Percentiles rank a stretch among this genome's conserved stretches.
These are phyloP conservation scores for Cercophora newfieldiana DNA, from an alignment of 495 filamentous ascomycete genomes.

Conservation along the genomic window DNA sequence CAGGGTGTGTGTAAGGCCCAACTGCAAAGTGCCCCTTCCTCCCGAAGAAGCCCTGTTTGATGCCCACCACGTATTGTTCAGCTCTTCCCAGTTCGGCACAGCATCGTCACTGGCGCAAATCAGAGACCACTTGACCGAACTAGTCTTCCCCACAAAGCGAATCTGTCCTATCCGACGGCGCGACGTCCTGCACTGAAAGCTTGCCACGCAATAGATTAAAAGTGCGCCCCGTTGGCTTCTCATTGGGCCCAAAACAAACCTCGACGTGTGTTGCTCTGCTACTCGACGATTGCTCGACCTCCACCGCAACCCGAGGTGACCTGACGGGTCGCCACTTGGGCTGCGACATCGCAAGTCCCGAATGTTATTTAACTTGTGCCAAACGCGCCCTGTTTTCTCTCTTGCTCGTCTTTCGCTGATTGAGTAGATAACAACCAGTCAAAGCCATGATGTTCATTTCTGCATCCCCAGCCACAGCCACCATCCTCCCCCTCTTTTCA, in stretches of 20 bases:
- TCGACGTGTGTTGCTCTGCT: slow-evolving; percentile 13
- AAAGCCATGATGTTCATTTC: slow-evolving; percentile 8
- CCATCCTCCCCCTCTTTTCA: background rate
- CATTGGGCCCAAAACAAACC: background rate
- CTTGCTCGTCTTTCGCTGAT: background rate
- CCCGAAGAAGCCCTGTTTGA: background rate
- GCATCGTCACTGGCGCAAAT: slow-evolving; percentile 1
- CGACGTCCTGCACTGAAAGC: background rate
- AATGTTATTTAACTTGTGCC: slow-evolving; percentile 11
- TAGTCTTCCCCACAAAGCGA: background rate
- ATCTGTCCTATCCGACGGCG: slow-evolving; percentile 1
- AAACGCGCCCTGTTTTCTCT: background rate
- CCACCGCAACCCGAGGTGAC: slow-evolving; percentile 15
- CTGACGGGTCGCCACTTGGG: slow-evolving; percentile 24
- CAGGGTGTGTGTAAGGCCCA: background rate
- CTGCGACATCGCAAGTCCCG: slow-evolving; percentile 7
- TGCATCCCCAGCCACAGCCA: background rate
- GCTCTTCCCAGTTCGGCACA: background rate
- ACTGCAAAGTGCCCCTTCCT: background rate
- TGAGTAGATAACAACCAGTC: slow-evolving; percentile 2
- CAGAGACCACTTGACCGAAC: background rate
- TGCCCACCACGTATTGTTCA: slow-evolving; percentile 11
- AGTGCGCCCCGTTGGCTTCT: background rate
- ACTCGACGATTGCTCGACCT: slow-evolving; percentile 6
- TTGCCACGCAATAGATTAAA: slow-evolving; percentile 20